Conservation (phyloP, 805 yeast genomes). For the Kluyveromyces nonfermentans region DNA sequence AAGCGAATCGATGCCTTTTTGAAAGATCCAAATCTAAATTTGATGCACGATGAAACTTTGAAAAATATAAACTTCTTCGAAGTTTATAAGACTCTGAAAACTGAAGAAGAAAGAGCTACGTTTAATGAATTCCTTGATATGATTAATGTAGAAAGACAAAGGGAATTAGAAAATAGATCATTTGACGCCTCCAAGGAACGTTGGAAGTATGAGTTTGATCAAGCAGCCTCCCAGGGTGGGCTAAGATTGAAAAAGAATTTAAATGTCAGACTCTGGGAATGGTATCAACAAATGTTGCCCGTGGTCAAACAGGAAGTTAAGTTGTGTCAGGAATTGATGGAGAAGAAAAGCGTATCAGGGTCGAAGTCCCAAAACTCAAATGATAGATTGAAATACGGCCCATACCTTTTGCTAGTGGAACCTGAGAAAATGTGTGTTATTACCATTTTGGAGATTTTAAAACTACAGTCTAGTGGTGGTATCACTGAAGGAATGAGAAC, state of each 20-base stretch:
- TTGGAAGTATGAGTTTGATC: constrained; percentile 81
- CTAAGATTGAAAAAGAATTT: constrained; percentile 47
- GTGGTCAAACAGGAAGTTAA: constrained; percentile 56
- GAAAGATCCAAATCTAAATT: constrained; percentile 31
- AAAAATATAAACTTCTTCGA: constrained; percentile 52
- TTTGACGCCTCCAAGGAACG: constrained; percentile 77
- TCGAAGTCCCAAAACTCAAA: constrained; percentile 24
- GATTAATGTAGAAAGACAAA: constrained; percentile 69
- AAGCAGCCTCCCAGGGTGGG: constrained; percentile 49
- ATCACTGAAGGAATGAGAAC: constrained; percentile 74
- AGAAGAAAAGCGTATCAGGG: constrained; percentile 7
- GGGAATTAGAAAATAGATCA: constrained; percentile 62
- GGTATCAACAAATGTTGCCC: constrained; percentile 73
- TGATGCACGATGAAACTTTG: constrained; percentile 18
- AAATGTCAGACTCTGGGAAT: constrained; percentile 69
- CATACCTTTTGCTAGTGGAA: constrained; percentile 60
- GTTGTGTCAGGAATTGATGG: constrained; percentile 39
- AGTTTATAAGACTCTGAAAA: constrained; percentile 45
- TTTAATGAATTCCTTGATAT: constrained; percentile 63
- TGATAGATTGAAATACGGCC: constrained; percentile 55
- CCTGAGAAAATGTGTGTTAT: constrained; percentile 78
- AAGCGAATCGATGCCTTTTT: constrained; percentile 27
- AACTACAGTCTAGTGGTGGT: constrained; percentile 66
- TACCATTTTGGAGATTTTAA: constrained; percentile 72
- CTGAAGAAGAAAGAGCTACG: constrained; percentile 36